These are phyloP conservation scores for Sugiyamaella mastotermitis DNA, from an alignment of 805 yeast species.

Conservation along the genomic window DNA sequence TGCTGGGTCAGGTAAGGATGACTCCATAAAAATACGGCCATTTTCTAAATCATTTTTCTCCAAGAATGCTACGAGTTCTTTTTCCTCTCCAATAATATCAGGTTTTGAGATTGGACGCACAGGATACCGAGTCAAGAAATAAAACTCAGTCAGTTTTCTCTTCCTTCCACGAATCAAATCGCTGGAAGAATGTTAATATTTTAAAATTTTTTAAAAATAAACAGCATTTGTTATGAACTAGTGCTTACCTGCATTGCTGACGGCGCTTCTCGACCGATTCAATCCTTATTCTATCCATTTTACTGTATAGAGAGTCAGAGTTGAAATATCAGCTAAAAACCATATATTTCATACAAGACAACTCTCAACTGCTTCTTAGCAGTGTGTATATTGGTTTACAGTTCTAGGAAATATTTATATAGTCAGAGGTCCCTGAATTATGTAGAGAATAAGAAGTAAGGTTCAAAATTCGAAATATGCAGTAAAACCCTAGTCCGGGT, in stretches of 20 bases:
- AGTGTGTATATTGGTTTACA: too few species aligned
- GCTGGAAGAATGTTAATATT: conserved; percentile 14
- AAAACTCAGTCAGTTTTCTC: conserved; percentile 55
- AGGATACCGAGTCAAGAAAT: conserved; percentile 51
- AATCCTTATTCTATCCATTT: conserved; percentile 37
- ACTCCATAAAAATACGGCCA: conserved; percentile 26
- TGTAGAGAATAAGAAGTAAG: too few species aligned
- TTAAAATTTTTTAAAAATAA: not conserved
- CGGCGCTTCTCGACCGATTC: conserved; percentile 43
- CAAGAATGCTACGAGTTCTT: conserved; percentile 40
- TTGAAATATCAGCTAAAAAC: too few species aligned
- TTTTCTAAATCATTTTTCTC: conserved; percentile 47
- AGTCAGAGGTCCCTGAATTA: too few species aligned
- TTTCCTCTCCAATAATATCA: conserved; percentile 35
- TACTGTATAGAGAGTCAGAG: too few species aligned
- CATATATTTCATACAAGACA: too few species aligned
- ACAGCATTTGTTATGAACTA: not conserved
- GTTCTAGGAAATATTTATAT: too few species aligned
- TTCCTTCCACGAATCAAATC: conserved; percentile 47
- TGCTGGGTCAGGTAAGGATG: conserved; percentile 30
- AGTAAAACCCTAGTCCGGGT: too few species aligned
- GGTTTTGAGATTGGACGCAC: conserved; percentile 39
- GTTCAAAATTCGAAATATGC: too few species aligned
- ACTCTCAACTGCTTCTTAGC: too few species aligned
- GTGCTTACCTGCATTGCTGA: conserved; percentile 34